These are phyloP conservation scores for Wickerhamomyces chaumierensis DNA, from an alignment of 805 yeast genomes.

Conservation along the genomic window DNA sequence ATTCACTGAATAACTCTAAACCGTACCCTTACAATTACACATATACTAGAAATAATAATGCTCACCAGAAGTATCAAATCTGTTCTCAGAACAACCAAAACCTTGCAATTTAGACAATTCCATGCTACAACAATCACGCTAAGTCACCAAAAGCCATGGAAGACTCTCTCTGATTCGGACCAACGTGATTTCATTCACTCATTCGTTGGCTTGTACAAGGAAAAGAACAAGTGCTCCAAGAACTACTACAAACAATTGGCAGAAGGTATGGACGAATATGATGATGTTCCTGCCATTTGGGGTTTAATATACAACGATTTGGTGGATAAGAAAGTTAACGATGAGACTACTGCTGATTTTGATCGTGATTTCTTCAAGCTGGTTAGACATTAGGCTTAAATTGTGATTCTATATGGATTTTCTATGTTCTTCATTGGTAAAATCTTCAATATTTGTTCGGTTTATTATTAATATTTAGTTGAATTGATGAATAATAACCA, in stretches of 20 bases:
- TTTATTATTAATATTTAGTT: no score
- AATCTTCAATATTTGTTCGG: no score
- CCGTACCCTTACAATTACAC: no score
- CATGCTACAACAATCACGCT: not conserved
- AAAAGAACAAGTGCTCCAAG: conserved; percentile 23
- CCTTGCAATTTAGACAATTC: not conserved
- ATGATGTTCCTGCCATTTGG: conserved; percentile 26
- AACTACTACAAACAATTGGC: conserved; percentile 25
- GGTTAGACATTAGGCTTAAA: not conserved
- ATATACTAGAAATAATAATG: no score
- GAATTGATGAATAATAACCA: no score
- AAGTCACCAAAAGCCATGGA: conserved; percentile 15
- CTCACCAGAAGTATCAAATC: not conserved
- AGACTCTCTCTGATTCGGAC: conserved; percentile 14
- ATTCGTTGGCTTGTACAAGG: conserved; percentile 21
- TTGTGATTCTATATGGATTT: no score
- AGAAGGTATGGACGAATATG: conserved; percentile 25
- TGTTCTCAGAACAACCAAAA: not conserved
- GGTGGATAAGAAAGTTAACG: conserved; percentile 10
- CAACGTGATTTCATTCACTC: conserved; percentile 19
- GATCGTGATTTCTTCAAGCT: conserved; percentile 15
- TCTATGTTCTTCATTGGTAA: no score
- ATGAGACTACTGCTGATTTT: conserved; percentile 16
- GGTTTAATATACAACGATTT: conserved; percentile 27
- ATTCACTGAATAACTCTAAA: no score